phyloP scores from a whole-genome alignment of 352 stramenopile species.

The Halophytophthora batemanensis region DNA sequence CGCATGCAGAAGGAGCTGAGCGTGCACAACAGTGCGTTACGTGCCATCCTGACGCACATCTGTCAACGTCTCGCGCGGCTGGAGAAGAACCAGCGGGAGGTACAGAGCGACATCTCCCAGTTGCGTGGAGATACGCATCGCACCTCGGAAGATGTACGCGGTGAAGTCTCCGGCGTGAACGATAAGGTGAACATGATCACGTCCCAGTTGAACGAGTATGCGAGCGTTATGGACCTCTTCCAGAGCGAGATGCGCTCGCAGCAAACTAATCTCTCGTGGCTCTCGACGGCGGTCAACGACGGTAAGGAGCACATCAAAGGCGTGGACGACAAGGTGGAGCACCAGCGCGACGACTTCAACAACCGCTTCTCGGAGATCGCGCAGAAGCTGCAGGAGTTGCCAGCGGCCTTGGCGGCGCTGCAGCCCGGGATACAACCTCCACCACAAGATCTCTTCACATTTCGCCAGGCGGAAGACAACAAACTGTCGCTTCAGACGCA shows the following conservation, averaged over 20 bases:
- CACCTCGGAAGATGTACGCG: constrained; percentile 40
- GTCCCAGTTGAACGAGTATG: constrained; percentile 55
- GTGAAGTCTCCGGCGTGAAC: constrained; percentile 44
- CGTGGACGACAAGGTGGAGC: constrained; percentile 72
- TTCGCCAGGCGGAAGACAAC: constrained; percentile 39
- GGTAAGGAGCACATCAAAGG: constrained; percentile 56
- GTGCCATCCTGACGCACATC: constrained; percentile 60
- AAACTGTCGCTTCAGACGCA: constrained; percentile 62
- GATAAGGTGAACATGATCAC: constrained; percentile 44
- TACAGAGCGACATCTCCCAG: constrained; percentile 40
- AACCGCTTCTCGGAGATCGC: constrained; percentile 55
- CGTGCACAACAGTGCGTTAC: constrained; percentile 49
- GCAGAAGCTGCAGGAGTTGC: constrained; percentile 63
- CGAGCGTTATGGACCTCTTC: constrained; percentile 56
- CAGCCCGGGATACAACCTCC: constrained; percentile 22
- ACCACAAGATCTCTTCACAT: constrained; percentile 38
- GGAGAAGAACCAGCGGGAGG: constrained; percentile 36
- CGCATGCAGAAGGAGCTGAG: constrained; percentile 50
- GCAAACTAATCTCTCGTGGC: constrained; percentile 35
- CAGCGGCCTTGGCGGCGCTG: constrained; percentile 42
- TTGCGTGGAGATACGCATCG: constrained; percentile 37
- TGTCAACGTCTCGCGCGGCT: constrained; percentile 55
- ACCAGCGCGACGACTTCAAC: constrained; percentile 63
- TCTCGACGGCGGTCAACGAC: constrained; percentile 50
- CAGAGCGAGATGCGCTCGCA: constrained; percentile 64